Base-by-base conservation (phyloP, 768 basidiomycete species). In the Hypholoma fasciculare region DNA sequence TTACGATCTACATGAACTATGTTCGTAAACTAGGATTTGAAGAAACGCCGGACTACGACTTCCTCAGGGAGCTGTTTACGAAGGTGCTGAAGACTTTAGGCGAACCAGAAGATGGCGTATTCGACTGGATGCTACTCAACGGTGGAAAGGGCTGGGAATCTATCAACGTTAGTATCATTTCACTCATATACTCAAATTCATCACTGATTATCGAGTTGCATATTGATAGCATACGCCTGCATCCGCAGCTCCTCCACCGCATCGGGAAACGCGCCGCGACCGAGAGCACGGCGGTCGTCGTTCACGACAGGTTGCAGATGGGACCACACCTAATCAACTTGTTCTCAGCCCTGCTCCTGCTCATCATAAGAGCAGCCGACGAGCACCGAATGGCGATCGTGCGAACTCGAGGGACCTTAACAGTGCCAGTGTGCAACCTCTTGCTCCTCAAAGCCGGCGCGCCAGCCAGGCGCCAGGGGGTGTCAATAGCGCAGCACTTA, bases 1-100 rank as follows among this genome's bases (percentile, higher is more conserved):
- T 99, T 69, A 87, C 88, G 17, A 98, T 98, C 64, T 99, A 98
- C 76, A 94, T 99, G 88, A 98, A 97, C 77, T 99, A 99, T 65
- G 96, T 99, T 46, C 92, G 96, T 50, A 98, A 97, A 74, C 82
- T 99, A 58, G 96, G 96, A 26, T 99, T 98, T 68, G 97, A 98
- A 70, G 96, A 99, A 74, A 85, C 86, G 23, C 96, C 96, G 2
- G 96, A 99, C 73, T 99, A 99, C 63, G 96, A 99, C 67, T 99
- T 99, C 73, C 82, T 99, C 54, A 85, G 96, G 44, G 96, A 98
- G 62, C 79, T 99, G 26, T 98, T 99, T 72, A 78, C 86, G 38
- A 98, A 97, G 72, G 88, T 98, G 16, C 74, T 98, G 54, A 95
- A 92, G 78, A 92, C 88, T 17, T 71, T 86, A 2, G 90, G 91